Evolutionary conservation across 1,284 basidiomycete genomes (phyloP).

Genomic region (Lentinula novae-zelandiae): DNA sequence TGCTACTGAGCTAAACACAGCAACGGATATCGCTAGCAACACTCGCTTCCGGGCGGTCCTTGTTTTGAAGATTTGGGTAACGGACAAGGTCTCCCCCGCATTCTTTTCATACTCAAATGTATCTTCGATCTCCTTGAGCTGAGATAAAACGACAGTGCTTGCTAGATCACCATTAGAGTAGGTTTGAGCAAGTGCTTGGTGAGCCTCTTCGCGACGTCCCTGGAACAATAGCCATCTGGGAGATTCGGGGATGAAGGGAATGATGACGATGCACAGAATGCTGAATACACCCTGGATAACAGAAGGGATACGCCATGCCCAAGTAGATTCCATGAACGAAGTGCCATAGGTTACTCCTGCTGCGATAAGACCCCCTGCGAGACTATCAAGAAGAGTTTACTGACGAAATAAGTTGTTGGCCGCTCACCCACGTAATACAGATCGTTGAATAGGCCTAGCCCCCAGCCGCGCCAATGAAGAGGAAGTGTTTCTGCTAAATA

Average conservation of each 20-base stretch:
- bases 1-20: slow-evolving; percentile 23
- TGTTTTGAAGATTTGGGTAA: slow-evolving; percentile 20
- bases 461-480: slow-evolving; percentile 22
- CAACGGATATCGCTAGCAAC: slow-evolving; percentile 17
- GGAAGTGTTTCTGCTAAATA: slow-evolving; percentile 22
- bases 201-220: slow-evolving; percentile 24
- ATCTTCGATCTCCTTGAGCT: slow-evolving; percentile 23
- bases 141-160: slow-evolving; percentile 16
- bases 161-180: slow-evolving; percentile 20
- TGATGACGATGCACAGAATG: slow-evolving; percentile 23
- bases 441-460: slow-evolving; percentile 17
- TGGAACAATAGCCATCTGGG: slow-evolving; percentile 25
- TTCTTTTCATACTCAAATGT: slow-evolving; percentile 20
- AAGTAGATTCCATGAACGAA: slow-evolving; percentile 19
- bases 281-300: slow-evolving; percentile 27
- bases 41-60: slow-evolving; percentile 21
- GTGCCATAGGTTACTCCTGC: slow-evolving; percentile 19
- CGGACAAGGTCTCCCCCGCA: slow-evolving; percentile 15
- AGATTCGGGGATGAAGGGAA: slow-evolving; percentile 24
- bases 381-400: not conserved
- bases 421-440: slow-evolving; percentile 20
- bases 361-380: slow-evolving; percentile 15
- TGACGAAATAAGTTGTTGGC: not conserved
- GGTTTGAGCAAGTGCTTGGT: slow-evolving; percentile 15
- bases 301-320: slow-evolving; percentile 30